Conservation (phyloP, 1,284 basidiomycete genomes). For the Cerrena zonata region DNA sequence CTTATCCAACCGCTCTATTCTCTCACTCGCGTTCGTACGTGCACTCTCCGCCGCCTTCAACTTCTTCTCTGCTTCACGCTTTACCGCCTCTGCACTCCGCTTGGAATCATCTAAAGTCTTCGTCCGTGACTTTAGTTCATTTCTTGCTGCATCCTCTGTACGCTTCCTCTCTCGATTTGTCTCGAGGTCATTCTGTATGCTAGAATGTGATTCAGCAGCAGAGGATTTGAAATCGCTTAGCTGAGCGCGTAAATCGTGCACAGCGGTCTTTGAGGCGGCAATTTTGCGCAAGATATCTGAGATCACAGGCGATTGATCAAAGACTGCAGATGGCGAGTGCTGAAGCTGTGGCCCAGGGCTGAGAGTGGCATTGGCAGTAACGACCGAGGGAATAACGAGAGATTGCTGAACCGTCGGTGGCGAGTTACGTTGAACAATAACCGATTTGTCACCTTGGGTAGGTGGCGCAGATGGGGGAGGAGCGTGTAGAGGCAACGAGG, state of each 20-base stretch:
- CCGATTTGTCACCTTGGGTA: constrained; percentile 18
- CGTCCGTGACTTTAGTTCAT: constrained; percentile 75
- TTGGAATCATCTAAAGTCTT: constrained; percentile 85
- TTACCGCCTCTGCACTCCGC: constrained; percentile 72
- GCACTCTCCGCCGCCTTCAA: constrained; percentile 64
- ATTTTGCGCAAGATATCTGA: constrained; percentile 77
- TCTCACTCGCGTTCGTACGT: constrained; percentile 59
- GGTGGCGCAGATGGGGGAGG: constrained; percentile 33
- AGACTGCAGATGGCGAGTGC: constrained; percentile 28
- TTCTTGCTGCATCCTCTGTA: constrained; percentile 74
- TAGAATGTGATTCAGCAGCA: constrained; percentile 56
- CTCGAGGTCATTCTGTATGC: constrained; percentile 70
- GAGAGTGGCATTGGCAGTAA: constrained; percentile 13
- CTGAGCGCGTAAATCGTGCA: constrained; percentile 73
- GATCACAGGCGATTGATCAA: constrained; percentile 69
- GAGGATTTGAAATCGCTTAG: constrained; percentile 62
- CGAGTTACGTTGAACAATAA: constrained; percentile 14
- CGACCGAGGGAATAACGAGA: constrained; percentile 7
- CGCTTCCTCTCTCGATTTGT: constrained; percentile 72
- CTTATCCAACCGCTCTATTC: constrained; percentile 60
- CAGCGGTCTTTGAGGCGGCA: constrained; percentile 55
- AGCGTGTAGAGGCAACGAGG: constrained; percentile 67
- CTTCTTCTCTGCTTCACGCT: constrained; percentile 83
- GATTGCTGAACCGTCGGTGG: constrained; percentile 15
- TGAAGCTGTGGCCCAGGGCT: constrained; percentile 15